phyloP scores from a whole-genome alignment of 768 basidiomycete species.

The Lentinula lateritia region DNA sequence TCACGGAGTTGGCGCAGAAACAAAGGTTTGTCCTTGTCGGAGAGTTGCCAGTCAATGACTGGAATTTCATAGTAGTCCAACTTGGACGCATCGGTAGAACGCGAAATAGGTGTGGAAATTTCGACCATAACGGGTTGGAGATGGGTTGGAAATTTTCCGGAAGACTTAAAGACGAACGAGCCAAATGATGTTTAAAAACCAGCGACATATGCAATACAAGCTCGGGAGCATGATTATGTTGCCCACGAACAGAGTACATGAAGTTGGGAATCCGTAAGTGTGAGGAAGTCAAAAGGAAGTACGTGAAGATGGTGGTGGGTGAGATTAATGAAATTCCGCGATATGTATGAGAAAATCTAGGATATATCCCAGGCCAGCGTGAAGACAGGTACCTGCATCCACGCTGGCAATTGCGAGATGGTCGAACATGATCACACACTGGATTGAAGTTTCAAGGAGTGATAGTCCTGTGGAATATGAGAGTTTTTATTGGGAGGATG shows the following conservation, averaged over 20 bases:
- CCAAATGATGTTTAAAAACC: too few relatives aligned
- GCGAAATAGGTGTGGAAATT: not conserved
- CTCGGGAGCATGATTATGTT: not conserved
- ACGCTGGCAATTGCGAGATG: too few relatives aligned
- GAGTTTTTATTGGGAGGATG: too few relatives aligned
- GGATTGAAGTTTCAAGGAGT: too few relatives aligned
- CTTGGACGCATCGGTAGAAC: slow-evolving; percentile 3
- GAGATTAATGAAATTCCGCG: not conserved
- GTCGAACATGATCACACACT: too few relatives aligned
- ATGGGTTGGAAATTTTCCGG: too few relatives aligned
- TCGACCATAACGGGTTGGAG: not conserved
- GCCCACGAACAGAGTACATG: not conserved
- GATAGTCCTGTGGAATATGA: too few relatives aligned
- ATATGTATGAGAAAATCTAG: not conserved
- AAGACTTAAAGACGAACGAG: too few relatives aligned
- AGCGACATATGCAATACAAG: not conserved
- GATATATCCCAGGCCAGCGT: not conserved
- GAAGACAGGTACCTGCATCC: not conserved
- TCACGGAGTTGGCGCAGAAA: slow-evolving; percentile 44
- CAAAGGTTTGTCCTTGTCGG: slow-evolving; percentile 20
- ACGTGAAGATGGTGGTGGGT: too few relatives aligned
- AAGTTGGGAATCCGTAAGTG: not conserved
- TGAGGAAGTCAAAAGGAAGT: not conserved
- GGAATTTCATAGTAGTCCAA: slow-evolving; percentile 7
- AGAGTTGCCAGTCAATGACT: slow-evolving; percentile 5